Evolutionary conservation across 1,284 basidiomycete species (phyloP), one percentile per base, ranked within the genome.

Genomic region (Austroboletus niveus): DNA sequence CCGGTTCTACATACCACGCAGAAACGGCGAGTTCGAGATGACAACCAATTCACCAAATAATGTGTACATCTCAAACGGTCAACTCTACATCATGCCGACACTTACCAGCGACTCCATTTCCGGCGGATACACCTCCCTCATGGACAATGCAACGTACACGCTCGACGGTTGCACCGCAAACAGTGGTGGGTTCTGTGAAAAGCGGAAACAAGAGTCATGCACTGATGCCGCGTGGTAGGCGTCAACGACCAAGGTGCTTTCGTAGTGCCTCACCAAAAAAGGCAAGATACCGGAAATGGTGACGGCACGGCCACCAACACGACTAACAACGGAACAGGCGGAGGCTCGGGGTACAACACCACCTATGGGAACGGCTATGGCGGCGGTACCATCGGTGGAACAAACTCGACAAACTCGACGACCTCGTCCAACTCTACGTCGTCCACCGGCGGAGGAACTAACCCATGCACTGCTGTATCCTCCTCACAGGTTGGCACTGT

Each of bases 11-110:
- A 48, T 52, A 20, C 48, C 50, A 47, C 49, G 6, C 51, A 84
- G 82, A 27, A 90, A 89, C 64, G 82, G 84, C 59, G 81, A 91
- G 69, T 93, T 93, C 68, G 80, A 89, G 63, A 90, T 89, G 87
- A 84, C 86, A 3, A 91, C 89, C 2, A 70, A 73, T 32, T 78
- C 77, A 8, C 58, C 65, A 29, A 80, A 84, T 66, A 92, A 92
- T 69, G 79, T 80, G 10, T 92, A 82, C 72, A 72, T 89, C 52
- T 66, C 80, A 51, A 76, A 90, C 65, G 83, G 84, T 5, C 71
- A 80, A 51, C 78, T 93, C 35, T 90, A 89, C 75, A 82, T 93
- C 69, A 81, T 88, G 49, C 90, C 90, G 14, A 92, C 91, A 4
- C 77, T 93, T 55, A 92, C 89, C 5, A 77, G 82, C 20, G 87